A percentile compares a stretch with the other conserved stretches of the same genome.
Conservation (phyloP, 306 rosid species). For the Inga leiocalycina region DNA sequence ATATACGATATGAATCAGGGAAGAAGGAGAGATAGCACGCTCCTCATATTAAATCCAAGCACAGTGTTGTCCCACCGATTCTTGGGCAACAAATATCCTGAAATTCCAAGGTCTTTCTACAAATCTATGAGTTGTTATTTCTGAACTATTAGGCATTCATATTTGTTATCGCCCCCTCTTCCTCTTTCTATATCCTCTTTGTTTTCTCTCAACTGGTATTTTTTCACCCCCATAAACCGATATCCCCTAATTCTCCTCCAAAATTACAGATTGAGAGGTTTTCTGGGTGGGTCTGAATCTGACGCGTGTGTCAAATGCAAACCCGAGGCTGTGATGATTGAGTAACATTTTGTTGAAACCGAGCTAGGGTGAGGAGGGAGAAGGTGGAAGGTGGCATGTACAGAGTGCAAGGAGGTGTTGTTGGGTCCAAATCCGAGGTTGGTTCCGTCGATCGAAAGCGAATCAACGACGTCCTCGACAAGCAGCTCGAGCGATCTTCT, state of each 20-base stretch:
- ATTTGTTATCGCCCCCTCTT: not conserved
- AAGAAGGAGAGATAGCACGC: not conserved
- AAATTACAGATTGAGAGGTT: not conserved
- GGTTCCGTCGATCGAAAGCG: slow-evolving; percentile 59
- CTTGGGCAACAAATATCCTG: not conserved
- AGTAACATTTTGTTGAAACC: not conserved
- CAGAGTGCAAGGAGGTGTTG: slow-evolving; percentile 47
- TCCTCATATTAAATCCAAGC: not conserved
- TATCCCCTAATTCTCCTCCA: not conserved
- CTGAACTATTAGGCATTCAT: not conserved
- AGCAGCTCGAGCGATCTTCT: slow-evolving; percentile 71
- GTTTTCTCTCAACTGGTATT: not conserved
- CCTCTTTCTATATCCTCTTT: not conserved
- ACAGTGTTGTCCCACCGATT: not conserved
- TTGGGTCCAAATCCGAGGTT: slow-evolving; percentile 47
- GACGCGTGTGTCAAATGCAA: not conserved
- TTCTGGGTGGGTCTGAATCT: not conserved
- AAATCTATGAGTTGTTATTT: not conserved
- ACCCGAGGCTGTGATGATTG: not conserved
- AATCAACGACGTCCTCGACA: slow-evolving; percentile 70
- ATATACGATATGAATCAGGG: not conserved
- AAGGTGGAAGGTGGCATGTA: slow-evolving; percentile 42
- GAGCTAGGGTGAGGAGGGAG: not conserved
- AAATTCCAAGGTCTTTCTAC: not conserved
- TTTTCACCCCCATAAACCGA: not conserved